Percentiles rank a stretch among this genome's conserved stretches.
phyloP scores from a whole-genome alignment of 352 stramenopile species.

The Phytophthora sansomeana region DNA sequence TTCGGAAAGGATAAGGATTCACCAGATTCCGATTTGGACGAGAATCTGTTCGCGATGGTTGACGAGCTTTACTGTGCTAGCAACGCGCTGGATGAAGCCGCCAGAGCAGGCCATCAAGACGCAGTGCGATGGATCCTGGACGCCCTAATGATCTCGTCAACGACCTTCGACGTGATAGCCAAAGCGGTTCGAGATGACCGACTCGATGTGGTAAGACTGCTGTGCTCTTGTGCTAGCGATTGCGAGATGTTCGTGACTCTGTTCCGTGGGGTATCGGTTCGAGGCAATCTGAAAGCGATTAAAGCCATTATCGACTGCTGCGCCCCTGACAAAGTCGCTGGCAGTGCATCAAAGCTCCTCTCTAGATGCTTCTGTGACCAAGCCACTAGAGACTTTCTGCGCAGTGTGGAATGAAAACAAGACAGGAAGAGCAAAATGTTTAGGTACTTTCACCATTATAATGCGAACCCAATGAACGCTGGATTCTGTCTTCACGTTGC shows the following conservation, averaged over 20 bases:
- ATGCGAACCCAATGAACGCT: not conserved
- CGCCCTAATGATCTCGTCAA: not conserved
- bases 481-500: not conserved
- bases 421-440: no score
- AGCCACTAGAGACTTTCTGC: not conserved
- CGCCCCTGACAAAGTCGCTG: not conserved
- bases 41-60: not conserved
- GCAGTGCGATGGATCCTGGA: not conserved
- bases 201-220: constrained; percentile 1
- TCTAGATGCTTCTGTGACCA: not conserved
- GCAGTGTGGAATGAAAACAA: not conserved
- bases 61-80: not conserved
- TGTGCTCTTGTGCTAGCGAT: not conserved
- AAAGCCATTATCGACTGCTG: constrained; percentile 3
- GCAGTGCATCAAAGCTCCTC: not conserved
- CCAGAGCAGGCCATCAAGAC: not conserved
- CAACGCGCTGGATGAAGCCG: not conserved
- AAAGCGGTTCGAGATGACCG: not conserved
- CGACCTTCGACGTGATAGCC: not conserved
- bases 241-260: not conserved
- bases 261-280: not conserved
- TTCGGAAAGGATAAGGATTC: not conserved
- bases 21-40: not conserved
- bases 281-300: not conserved
- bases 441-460: not conserved